phyloP scores from a whole-genome alignment of 2,329 filamentous ascomycete species.

The Pseudogymnoascus pannorum region DNA sequence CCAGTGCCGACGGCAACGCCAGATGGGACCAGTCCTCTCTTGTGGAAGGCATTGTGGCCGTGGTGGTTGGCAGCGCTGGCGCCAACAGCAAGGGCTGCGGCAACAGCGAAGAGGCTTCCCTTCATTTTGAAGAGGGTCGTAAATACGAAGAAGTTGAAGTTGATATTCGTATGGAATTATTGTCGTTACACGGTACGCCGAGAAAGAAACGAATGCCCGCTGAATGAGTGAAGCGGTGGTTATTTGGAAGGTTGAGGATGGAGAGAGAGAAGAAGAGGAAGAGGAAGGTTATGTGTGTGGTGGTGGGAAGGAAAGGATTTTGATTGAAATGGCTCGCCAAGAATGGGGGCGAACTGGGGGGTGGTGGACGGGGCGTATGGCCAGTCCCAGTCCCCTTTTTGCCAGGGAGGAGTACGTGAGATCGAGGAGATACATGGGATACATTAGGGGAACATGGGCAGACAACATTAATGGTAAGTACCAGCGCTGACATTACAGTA shows the following conservation, averaged over 20 bases:
- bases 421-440: neutral
- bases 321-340: neutral
- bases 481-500: neutral
- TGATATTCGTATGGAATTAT: neutral
- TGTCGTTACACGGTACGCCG: neutral
- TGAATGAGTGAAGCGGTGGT: conserved; percentile 81
- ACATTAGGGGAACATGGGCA: neutral
- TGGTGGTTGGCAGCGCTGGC: conserved; percentile 57
- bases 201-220: conserved; percentile 64
- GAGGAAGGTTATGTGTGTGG: conserved; percentile 23
- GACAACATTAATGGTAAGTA: too few species aligned
- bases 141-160: conserved; percentile 12
- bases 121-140: conserved; percentile 55
- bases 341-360: neutral
- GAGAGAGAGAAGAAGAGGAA: conserved; percentile 28
- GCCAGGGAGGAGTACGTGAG: too few species aligned
- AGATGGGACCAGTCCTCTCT: conserved; percentile 34
- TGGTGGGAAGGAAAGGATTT: neutral
- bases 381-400: neutral
- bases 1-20: conserved; percentile 22
- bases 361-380: neutral
- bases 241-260: conserved; percentile 24
- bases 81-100: conserved; percentile 51
- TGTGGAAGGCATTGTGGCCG: conserved; percentile 51
- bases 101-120: conserved; percentile 59